These are phyloP conservation scores for Leptodontidium sp. DNA, from an alignment of 2,329 filamentous ascomycete genomes.

Conservation along the genomic window DNA sequence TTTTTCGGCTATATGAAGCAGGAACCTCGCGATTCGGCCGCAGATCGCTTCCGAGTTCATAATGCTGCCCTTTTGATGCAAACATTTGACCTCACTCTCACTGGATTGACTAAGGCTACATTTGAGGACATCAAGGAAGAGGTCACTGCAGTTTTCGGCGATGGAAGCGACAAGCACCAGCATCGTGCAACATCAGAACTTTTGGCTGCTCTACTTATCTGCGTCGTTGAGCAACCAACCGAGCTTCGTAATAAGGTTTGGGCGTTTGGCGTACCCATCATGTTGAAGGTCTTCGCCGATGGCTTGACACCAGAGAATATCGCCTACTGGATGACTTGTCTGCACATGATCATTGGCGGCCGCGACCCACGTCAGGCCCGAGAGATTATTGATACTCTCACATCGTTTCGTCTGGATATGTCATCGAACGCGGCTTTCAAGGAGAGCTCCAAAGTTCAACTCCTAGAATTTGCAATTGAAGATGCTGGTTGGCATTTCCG, in stretches of 20 bases:
- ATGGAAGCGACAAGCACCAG: slow-evolving; percentile 97
- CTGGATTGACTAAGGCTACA: slow-evolving; percentile 77
- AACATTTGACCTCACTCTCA: slow-evolving; percentile 88
- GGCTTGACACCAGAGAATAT: slow-evolving; percentile 94
- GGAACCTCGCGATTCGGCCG: slow-evolving; percentile 82
- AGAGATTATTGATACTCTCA: slow-evolving; percentile 84
- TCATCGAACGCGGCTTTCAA: slow-evolving; percentile 97
- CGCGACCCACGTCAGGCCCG: slow-evolving; percentile 89
- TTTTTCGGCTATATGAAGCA: slow-evolving; percentile 96
- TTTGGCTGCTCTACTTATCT: slow-evolving; percentile 82
- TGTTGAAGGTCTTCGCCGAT: slow-evolving; percentile 87
- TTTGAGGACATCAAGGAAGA: slow-evolving; percentile 90
- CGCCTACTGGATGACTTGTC: slow-evolving; percentile 92
- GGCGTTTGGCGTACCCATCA: slow-evolving; percentile 88
- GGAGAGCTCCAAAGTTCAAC: slow-evolving; percentile 93
- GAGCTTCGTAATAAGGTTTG: slow-evolving; percentile 81
- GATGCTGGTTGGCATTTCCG: slow-evolving; percentile 98
- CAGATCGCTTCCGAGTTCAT: slow-evolving; percentile 89
- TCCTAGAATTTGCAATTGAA: slow-evolving; percentile 86
- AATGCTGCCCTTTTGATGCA: slow-evolving; percentile 88
- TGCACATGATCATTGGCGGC: slow-evolving; percentile 86
- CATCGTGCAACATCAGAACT: slow-evolving; percentile 96
- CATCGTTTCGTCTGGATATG: slow-evolving; percentile 91
- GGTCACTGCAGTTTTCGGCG: slow-evolving; percentile 79
- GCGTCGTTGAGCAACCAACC: slow-evolving; percentile 78